phyloP scores from a whole-genome alignment of 306 rosid genomes.

The Fagus crenata region DNA sequence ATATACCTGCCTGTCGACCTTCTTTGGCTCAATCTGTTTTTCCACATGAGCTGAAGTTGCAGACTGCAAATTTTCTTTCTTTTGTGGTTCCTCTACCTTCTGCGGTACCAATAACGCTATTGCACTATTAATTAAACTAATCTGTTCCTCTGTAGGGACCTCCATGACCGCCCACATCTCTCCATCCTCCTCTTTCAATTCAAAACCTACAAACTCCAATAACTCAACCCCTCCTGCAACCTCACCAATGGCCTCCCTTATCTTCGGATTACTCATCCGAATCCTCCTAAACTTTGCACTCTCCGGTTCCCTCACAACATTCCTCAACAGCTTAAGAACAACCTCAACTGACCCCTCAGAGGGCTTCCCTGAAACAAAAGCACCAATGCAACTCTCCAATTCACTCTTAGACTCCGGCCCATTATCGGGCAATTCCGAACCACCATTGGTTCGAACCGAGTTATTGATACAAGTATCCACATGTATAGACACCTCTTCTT shows the following conservation, averaged over 20 bases:
- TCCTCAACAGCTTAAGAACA: slow-evolving; percentile 65
- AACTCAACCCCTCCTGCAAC: slow-evolving; percentile 78
- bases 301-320: slow-evolving; percentile 76
- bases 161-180: slow-evolving; percentile 89
- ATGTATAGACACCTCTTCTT: slow-evolving; percentile 76
- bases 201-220: slow-evolving; percentile 70
- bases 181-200: slow-evolving; percentile 69
- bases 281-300: slow-evolving; percentile 79
- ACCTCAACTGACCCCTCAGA: slow-evolving; percentile 65
- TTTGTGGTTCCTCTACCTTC: slow-evolving; percentile 39
- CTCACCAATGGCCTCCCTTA: slow-evolving; percentile 69
- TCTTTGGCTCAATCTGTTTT: slow-evolving; percentile 47
- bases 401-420: slow-evolving; percentile 35
- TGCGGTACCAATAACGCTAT: slow-evolving; percentile 52
- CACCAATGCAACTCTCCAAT: slow-evolving; percentile 56
- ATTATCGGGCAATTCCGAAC: slow-evolving; percentile 23
- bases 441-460: slow-evolving; percentile 23
- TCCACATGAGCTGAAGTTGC: slow-evolving; percentile 29
- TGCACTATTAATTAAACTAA: slow-evolving; percentile 46
- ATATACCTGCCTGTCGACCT: slow-evolving; percentile 76
- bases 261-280: slow-evolving; percentile 80
- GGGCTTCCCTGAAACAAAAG: slow-evolving; percentile 66
- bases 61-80: slow-evolving; percentile 28
- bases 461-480: slow-evolving; percentile 59
- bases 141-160: slow-evolving; percentile 52